A percentile compares a stretch with the other conserved stretches of the same genome.
Evolutionary conservation across 2,329 filamentous ascomycete genomes (phyloP).

Genomic region (Colletotrichum sp.): DNA sequence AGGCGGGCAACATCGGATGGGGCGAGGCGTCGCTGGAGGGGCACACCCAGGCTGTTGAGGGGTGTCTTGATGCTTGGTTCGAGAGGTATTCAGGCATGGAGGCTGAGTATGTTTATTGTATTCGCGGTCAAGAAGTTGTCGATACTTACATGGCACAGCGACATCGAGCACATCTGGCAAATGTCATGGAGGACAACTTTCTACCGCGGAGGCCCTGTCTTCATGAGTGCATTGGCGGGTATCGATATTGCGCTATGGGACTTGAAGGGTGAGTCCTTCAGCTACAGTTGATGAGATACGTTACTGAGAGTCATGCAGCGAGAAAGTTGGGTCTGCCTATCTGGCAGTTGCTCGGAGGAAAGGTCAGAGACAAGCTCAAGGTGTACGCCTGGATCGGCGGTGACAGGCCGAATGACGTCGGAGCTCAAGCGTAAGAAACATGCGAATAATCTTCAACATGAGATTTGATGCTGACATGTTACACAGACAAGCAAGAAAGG

Average conservation of each 20-base stretch:
- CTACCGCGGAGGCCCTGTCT: slow-evolving; percentile 78
- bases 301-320: slow-evolving; percentile 31
- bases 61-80: slow-evolving; percentile 71
- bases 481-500: slow-evolving; percentile 55
- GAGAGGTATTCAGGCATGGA: slow-evolving; percentile 69
- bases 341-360: slow-evolving; percentile 76
- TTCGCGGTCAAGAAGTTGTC: rapidly evolving
- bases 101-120: slow-evolving; percentile 60
- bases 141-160: slow-evolving; percentile 43
- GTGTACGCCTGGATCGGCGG: slow-evolving; percentile 84
- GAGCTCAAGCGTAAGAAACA: slow-evolving; percentile 67
- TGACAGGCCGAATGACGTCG: slow-evolving; percentile 71
- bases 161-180: slow-evolving; percentile 85
- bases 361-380: slow-evolving; percentile 70
- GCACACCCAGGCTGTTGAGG: slow-evolving; percentile 76
- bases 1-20: slow-evolving; percentile 70
- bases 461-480: neutral
- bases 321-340: slow-evolving; percentile 65
- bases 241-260: slow-evolving; percentile 85
- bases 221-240: slow-evolving; percentile 80
- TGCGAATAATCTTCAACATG: too few species aligned
- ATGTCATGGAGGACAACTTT: slow-evolving; percentile 73
- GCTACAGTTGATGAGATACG: rapidly evolving
- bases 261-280: slow-evolving; percentile 57
- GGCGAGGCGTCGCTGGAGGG: slow-evolving; percentile 78